Evolutionary conservation across 495 filamentous ascomycete genomes (phyloP), one percentile per base, ranked within the genome.

Genomic region (Aspergillus nidulans): DNA sequence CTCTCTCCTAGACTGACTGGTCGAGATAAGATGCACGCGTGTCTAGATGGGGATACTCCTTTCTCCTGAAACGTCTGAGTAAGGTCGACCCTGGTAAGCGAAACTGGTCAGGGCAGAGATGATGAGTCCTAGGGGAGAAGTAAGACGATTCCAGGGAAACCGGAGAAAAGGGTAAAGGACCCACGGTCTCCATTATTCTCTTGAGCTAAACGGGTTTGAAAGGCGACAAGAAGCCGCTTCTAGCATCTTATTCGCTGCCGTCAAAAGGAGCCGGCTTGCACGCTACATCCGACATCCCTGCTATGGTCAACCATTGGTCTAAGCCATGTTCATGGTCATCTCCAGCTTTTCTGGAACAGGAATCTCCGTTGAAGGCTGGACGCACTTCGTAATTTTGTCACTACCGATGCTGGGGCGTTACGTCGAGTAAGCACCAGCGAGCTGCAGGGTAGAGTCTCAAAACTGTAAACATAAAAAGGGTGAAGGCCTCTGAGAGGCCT

Each of bases 281-380:
- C 56, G 53, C 59, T 65, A 58, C 62, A 55, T 64, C 60, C 62
- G 53, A 62, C 40, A 70, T 63, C 70, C 71, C 64, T 65, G 71
- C 59, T 69, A 56, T 52, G 64, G 58, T 49, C 47, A 58, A 23
- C 63, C 53, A 74, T 74, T 74, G 71, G 71, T 59, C 53, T 60
- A 62, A 53, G 51, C 57, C 57, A 61, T 47, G 60, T 55, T 51
- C 57, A 57, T 54, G 38, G 61, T 58, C 54, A 62, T 64, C 58
- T 58, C 56, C 46, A 60, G 57, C 53, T 57, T 63, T 67, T 63
- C 59, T 59, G 50, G 59, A 67, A 62, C 20, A 39, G 61, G 60
- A 63, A 55, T 47, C 49, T 36, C 45, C 36, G 43, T 52, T 42
- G 41, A 51, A 56, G 46, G 40, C 19, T 34, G 42, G 41, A 57